Conservation (phyloP, 306 rosid species). For the Quercus agrifolia region DNA sequence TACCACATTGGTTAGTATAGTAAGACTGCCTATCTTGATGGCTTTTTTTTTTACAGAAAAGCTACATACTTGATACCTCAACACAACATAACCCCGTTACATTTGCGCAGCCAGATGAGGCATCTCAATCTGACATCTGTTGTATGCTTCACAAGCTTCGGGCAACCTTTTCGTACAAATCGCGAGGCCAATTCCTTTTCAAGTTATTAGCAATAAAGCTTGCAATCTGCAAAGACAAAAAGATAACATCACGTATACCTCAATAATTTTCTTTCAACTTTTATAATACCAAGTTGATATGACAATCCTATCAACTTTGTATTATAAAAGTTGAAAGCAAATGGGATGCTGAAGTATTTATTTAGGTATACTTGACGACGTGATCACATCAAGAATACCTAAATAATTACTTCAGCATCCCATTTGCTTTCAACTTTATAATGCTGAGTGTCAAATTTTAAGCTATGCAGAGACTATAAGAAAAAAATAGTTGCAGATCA, state of each 20-base stretch:
- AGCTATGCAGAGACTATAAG: not conserved
- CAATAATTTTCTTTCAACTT: not conserved
- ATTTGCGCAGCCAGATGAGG: not conserved
- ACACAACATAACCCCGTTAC: not conserved
- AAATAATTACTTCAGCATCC: too few relatives aligned
- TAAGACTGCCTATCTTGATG: not conserved
- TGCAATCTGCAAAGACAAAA: slow-evolving; percentile 66
- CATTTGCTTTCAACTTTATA: too few relatives aligned
- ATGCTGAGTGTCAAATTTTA: not conserved
- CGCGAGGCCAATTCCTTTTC: slow-evolving; percentile 90
- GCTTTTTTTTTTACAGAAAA: not conserved
- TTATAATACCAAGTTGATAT: too few relatives aligned
- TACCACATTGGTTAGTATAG: not conserved
- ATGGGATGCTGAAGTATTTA: too few relatives aligned
- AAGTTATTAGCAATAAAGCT: slow-evolving; percentile 84
- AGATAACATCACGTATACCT: not conserved
- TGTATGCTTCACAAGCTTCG: slow-evolving; percentile 62
- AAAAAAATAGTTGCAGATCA: not conserved
- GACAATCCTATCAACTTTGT: too few relatives aligned
- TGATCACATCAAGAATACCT: too few relatives aligned
- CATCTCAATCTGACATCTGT: not conserved
- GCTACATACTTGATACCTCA: not conserved
- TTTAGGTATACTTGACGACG: too few relatives aligned
- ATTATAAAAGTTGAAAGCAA: too few relatives aligned
- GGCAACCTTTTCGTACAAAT: slow-evolving; percentile 87